Base-by-base conservation (phyloP, 2,329 filamentous ascomycete genomes). In the Penicillium sp. region DNA sequence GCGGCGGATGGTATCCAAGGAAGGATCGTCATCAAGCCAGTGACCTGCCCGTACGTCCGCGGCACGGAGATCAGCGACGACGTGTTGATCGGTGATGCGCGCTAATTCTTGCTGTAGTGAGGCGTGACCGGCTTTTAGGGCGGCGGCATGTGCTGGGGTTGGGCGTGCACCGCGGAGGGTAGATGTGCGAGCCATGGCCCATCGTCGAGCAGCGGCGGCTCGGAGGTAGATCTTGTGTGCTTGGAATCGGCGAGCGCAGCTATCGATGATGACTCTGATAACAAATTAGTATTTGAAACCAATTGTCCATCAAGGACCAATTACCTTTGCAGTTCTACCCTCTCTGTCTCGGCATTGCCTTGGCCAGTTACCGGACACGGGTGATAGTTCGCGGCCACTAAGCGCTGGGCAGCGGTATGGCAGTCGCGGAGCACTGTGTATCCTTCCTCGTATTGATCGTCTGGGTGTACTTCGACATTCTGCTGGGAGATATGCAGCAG, bases 1-100 rank as follows among this genome's bases (percentile, higher is more conserved):
- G 33, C 68, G 67, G 25, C 75, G 77, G 48, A 86, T 83, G 21
- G 76, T 75, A 16, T 77, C 75, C 56, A 87, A 72, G 8, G 81
- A 77, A 3, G 85, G 85, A 66, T 88, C 85, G 60, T 88, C 85
- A 37, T 75, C 73, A 45, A 87, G 75, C 85, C 85, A 88, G 73
- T 86, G 85, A 39, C 83, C 82, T 61, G 84, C 82, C 43, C 80
- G 74, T 44, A 75, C 66, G 66, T 88, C 85, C 42, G 82, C 80
- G 26, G 78, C 74, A 60, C 81, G 80, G 19, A 88, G 78, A 29
- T 83, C 81, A 55, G 80, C 76, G 51, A 84, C 77, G 48, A 87
- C 81, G 61, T 83, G 76, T 46, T 79, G 76, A 62, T 88, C 83
- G 14, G 84, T 86, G 60, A 87, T 78, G 26, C 78, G 76, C 14